Base-by-base conservation (phyloP, 495 filamentous ascomycete genomes). In the Penicillium ochrochloron region DNA sequence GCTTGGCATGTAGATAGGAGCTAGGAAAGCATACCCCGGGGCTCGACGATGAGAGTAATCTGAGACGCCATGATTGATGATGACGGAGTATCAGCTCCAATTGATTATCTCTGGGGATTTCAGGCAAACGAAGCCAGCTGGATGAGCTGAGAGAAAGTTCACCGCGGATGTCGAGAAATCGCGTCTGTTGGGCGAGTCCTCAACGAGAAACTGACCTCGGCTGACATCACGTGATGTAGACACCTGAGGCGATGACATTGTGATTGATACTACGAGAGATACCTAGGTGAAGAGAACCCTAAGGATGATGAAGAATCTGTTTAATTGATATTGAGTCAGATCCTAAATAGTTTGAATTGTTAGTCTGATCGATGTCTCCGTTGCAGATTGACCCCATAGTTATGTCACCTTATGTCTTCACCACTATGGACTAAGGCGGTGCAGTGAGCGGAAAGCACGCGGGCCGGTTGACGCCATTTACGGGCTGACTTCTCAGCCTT, bases 41-140 rank as follows among this genome's bases (percentile, higher is more conserved):
- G 71, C 67, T 82, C 68, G 60, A 82, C 66, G 44, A 63, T 52
- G 66, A 82, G 67, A 10, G 77, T 76, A 62, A 82, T 74, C 31
- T 66, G 74, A 39, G 69, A 56, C 48, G 75, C 72, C 76, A 78
- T 57, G 29, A 48, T 10, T 64, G 33, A 54, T 34, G 34, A 48
- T 39, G 17, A 17, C 12, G 42, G 23, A 27, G 8, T 29, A 50
- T 58, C 42, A 62, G 60, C 60, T 60, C 42, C 50, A 42, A 53
- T n/a, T 19, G 29, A 29, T 19, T 11, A 44, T 29, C 17, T 31
- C 25, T 52, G 27, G 25, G 48, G 4, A 39, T 31, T 33, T 29
- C 6, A 23, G 21, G 19, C 21, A 7, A 52, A 34, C 44, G 27
- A 8, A 51, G 19, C 23, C 41, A 37, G 57, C 35, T 8, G 27